Evolutionary conservation across 2,329 filamentous ascomycete species (phyloP), one percentile per base, ranked within the genome.

Genomic region (Claviceps purpurea): DNA sequence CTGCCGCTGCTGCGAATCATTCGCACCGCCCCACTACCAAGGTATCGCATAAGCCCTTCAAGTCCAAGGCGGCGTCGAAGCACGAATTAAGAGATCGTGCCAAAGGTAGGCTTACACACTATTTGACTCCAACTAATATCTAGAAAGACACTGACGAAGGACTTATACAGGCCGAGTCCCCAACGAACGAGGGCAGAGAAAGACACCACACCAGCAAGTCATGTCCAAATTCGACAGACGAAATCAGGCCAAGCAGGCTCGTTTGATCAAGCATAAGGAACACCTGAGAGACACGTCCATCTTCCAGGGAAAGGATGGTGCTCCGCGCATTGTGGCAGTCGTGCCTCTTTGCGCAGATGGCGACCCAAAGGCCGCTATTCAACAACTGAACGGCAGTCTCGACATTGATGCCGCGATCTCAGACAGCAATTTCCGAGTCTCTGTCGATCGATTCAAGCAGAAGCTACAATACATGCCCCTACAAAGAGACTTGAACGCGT

Each of bases 211-310:
- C 67, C 93, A 98, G 67, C 89, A 95, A 72, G 81, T 96, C 71
- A 91, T 96, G 87, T 95, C 89, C 54, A 98, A 97, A 71, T 79
- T 98, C 67, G 89, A 95, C 69, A 85, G 93, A 55, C 84, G 89
- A 61, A 97, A 98, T 69, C 89, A 95, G 73, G 87, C 89, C 60
- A 91, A 91, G 69, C 93, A 98, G 74, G 83, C 85, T 67, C 87
- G 91, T 62, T 73, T 86, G 56, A 76, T 82, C 59, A 96, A 97
- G 70, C 82, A 89, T 64, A 83, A 83, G 64, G 89, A 93, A 61
- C 86, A 93, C 63, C 76, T 85, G 47, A 85, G 86, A 59, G 85
- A 89, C 50, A 82, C 79, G 0, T 87, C 82, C 40, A 74, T 98
- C 22, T 98, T 98, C 63, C 71, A 79, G n/a, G 93, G 91, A 4